Percentiles rank a stretch among this genome's conserved stretches.
Evolutionary conservation across 306 rosid species (phyloP).

Genomic region (Dalbergia cultrata): DNA sequence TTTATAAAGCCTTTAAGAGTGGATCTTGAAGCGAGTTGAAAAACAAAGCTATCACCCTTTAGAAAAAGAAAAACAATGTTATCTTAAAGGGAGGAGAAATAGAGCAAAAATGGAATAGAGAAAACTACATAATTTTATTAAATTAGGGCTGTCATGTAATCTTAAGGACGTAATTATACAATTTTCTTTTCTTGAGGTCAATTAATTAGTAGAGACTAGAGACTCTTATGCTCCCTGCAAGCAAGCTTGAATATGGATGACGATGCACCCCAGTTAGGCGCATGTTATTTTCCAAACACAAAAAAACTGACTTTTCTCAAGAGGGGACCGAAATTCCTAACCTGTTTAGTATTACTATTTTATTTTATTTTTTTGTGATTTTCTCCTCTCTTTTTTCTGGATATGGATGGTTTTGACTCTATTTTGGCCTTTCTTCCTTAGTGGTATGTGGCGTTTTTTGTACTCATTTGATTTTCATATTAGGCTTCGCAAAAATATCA

Average conservation of each 20-base stretch:
- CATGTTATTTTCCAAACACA: conserved; percentile 8
- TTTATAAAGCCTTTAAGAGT: too few relatives aligned
- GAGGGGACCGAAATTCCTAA: neutral
- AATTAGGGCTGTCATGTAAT: neutral
- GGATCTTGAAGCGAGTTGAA: too few relatives aligned
- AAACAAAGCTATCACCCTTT: too few relatives aligned
- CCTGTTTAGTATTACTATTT: too few relatives aligned
- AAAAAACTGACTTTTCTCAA: neutral
- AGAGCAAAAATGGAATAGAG: neutral
- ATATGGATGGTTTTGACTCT: neutral
- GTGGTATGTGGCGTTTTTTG: neutral
- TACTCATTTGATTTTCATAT: neutral
- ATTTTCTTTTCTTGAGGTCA: neutral
- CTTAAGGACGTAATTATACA: neutral
- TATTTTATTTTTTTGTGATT: neutral
- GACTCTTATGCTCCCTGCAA: neutral
- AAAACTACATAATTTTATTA: neutral
- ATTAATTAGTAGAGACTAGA: neutral
- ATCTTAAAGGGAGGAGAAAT: neutral
- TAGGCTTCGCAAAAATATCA: neutral
- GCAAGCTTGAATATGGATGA: neutral
- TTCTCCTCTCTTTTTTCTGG: neutral
- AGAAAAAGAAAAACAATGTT: too few relatives aligned
- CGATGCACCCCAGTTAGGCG: neutral
- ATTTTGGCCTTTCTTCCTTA: neutral